Conservation (phyloP, 2,329 filamentous ascomycete genomes). For the Clarireedia sp. region DNA sequence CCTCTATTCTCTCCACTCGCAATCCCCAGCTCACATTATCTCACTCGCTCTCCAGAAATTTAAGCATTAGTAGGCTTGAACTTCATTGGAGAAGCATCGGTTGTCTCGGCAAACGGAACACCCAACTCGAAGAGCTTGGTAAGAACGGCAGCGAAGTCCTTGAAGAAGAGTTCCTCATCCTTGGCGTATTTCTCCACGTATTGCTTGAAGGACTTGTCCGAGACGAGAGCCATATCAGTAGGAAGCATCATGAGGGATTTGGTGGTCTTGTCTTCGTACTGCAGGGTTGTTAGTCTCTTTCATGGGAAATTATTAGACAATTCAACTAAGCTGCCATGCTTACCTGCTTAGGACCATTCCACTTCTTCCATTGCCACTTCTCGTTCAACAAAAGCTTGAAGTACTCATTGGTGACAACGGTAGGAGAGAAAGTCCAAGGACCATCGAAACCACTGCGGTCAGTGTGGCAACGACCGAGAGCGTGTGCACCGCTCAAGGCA, state of each 20-base stretch:
- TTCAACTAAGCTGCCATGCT: constrained; percentile 12
- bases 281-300: neutral
- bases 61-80: constrained; percentile 50
- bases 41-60: neutral
- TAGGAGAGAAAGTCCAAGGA: constrained; percentile 88
- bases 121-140: constrained; percentile 87
- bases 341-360: constrained; percentile 76
- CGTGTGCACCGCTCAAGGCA: constrained; percentile 77
- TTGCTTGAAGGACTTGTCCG: constrained; percentile 79
- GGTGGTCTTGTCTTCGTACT: constrained; percentile 81
- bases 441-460: constrained; percentile 84
- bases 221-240: constrained; percentile 76
- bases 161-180: constrained; percentile 87
- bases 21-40: no score
- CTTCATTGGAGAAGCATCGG: constrained; percentile 47
- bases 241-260: constrained; percentile 97
- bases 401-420: constrained; percentile 90
- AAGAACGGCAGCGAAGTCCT: constrained; percentile 75
- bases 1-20: no score
- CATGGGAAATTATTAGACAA: neutral
- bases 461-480: constrained; percentile 79
- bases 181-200: constrained; percentile 83
- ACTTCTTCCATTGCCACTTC: constrained; percentile 89
- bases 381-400: constrained; percentile 80
- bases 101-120: constrained; percentile 70